phyloP scores from a whole-genome alignment of 78 protist genomes.

The Tieghemostelium lacteum region DNA sequence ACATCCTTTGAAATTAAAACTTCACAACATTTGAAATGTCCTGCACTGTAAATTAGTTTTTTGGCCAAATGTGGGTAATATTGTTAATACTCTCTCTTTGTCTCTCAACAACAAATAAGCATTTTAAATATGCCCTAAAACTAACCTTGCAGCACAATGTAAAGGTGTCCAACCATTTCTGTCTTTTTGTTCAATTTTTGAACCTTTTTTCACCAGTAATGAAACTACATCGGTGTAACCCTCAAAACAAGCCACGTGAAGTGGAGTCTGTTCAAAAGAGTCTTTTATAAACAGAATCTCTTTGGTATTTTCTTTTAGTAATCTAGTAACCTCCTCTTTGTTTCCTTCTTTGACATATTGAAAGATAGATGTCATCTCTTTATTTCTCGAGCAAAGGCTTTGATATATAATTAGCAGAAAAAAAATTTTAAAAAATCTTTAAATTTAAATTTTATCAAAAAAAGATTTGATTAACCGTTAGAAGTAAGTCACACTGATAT shows the following conservation, averaged over 20 bases:
- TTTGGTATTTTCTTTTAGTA: slow-evolving; percentile 56
- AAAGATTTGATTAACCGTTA: no score
- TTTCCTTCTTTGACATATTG: slow-evolving; percentile 61
- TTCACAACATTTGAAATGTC: slow-evolving; percentile 56
- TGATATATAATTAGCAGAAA: no score
- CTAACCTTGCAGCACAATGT: slow-evolving; percentile 50
- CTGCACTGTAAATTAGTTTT: slow-evolving; percentile 6
- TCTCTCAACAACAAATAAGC: neutral
- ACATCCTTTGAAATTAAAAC: slow-evolving; percentile 20
- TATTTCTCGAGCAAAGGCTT: slow-evolving; percentile 1
- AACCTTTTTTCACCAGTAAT: slow-evolving; percentile 42
- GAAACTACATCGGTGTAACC: slow-evolving; percentile 31
- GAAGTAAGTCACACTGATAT: no score
- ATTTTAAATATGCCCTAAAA: neutral
- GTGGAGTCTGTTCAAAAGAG: slow-evolving; percentile 64
- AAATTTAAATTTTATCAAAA: no score
- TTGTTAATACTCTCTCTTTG: neutral
- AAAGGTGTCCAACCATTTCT: slow-evolving; percentile 72
- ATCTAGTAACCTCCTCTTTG: slow-evolving; percentile 33
- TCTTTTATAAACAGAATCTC: slow-evolving; percentile 37
- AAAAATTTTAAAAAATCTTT: no score
- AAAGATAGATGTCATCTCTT: slow-evolving; percentile 43
- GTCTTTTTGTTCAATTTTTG: slow-evolving; percentile 43
- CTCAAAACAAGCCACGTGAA: slow-evolving; percentile 67
- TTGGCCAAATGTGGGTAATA: no score